Evolutionary conservation across 2,329 filamentous ascomycete species (phyloP), one percentile per base, ranked within the genome.

Genomic region (Acrodontium crateriforme): DNA sequence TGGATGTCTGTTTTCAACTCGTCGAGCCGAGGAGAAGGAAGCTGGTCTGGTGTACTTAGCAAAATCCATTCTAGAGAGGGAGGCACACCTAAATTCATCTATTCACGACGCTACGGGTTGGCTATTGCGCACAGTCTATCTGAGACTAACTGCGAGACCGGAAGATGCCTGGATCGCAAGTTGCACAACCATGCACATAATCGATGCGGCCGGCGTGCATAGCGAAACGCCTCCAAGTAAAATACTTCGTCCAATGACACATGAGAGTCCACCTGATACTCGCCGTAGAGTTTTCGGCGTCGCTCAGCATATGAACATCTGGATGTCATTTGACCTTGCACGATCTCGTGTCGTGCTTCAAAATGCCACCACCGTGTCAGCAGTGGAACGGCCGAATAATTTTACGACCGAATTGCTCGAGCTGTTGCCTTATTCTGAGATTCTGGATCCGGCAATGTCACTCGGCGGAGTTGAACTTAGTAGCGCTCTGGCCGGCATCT

Each of bases 281-380:
- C n/a, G 25, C 41, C 2, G 27, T 19, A 31, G 35, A n/a, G 29
- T 39, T 51, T 63, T 32, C 56, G 59, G 14, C 11, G 58, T 69
- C 24, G 59, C 65, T 0, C 63, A 63, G n/a, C 66, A 69, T 28
- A 52, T 70, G 6, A 69, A 69, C 36, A 61, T 60, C 11, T 69
- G 65, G 65, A 62, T 61, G 18, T 70, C 66, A 0, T 69, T 67
- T 30, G 66, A 71, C 28, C 56, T 69, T 22, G 66, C 65, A 1
- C 57, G 62, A 0, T 64, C 65, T 0, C 53, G 62, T 9, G 60
- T 68, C 13, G 28, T 55, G 38, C 52, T 67, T 0, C 57, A 56
- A 14, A 57, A 58, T 10, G 53, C 56, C 5, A 54, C 54, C 1
- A 51, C 55, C 1, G 41, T 55, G 4, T 47, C 56, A 7, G 54